Evolutionary conservation across 2,329 filamentous ascomycete species (phyloP), one percentile per base, ranked within the genome.

Genomic region (Neopestalotiopsis rosae): DNA sequence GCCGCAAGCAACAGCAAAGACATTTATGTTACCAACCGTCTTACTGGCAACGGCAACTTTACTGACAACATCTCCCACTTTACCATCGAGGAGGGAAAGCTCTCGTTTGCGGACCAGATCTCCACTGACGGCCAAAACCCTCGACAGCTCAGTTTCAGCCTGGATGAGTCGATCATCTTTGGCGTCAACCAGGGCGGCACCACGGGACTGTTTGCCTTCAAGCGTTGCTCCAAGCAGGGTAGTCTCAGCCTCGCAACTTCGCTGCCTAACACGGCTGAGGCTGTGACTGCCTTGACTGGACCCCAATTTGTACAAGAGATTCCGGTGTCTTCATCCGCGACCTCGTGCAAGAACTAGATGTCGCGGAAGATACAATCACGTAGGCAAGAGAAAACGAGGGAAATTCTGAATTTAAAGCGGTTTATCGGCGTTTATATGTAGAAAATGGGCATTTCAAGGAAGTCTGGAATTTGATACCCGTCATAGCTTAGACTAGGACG

Each of bases 11-110:
- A 84, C 76, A 79, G 78, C 74, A 76, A 75, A 71, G 78, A 86
- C 76, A 72, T 87, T 20, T 87, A 87, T 76, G 80, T 87, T 66
- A 85, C 84, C 49, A 88, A 88, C 80, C 84, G 86, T 4, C 71
- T 86, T 32, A 83, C 80, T 1, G 84, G 83, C 66, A 80, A 81
- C 72, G 72, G 71, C 3, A 52, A 49, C 42, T 49, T n/a, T 20
- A 82, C 81, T 9, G 86, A 88, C 77, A 83, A 77, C 72, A 82
- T 88, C 73, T 80, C 84, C 5, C 83, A 83, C 75, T 86, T 87
- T 72, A 71, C 82, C 57, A 74, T 77, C 63, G 67, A 75, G 59
- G 73, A 70, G 56, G 71, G 71, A 12, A 67, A 45, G 14, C 73
- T 76, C 66, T 70, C 68, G 61, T 77, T 72, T 61, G 65, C 64